phyloP scores from a whole-genome alignment of 495 filamentous ascomycete genomes.

The Xylaria grammica region DNA sequence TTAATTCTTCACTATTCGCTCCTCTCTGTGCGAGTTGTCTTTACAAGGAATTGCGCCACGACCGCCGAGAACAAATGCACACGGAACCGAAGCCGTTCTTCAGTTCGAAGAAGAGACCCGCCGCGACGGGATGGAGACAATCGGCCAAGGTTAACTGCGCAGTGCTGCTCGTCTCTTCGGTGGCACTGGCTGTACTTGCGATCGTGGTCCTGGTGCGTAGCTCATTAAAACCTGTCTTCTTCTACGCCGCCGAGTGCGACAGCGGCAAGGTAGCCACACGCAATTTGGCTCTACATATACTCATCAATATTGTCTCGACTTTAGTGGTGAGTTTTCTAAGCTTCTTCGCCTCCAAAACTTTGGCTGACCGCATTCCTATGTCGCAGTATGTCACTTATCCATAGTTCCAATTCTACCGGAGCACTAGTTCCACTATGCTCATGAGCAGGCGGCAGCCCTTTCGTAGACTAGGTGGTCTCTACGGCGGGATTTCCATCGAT shows the following conservation, averaged over 20 bases:
- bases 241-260: constrained; percentile 27
- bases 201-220: neutral
- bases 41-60: too few species aligned
- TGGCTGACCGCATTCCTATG: neutral
- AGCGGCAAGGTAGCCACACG: constrained; percentile 19
- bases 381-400: neutral
- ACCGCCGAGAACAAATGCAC: too few species aligned
- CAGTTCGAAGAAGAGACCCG: neutral
- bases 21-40: too few species aligned
- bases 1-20: too few species aligned
- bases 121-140: neutral
- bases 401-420: neutral
- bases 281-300: constrained; percentile 28
- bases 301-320: constrained; percentile 33
- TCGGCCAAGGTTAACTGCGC: neutral
- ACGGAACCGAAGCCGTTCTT: too few species aligned
- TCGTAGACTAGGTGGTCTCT: too few species aligned
- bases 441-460: too few species aligned
- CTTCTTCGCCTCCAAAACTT: neutral
- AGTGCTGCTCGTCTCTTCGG: neutral
- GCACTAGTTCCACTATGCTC: neutral
- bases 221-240: constrained; percentile 18
- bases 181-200: neutral
- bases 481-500: neutral
- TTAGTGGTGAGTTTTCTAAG: constrained; percentile 24